Percentiles rank a stretch among this genome's conserved stretches.
Conservation (phyloP, 148 eudicot species). For the Oxyria digyna region DNA sequence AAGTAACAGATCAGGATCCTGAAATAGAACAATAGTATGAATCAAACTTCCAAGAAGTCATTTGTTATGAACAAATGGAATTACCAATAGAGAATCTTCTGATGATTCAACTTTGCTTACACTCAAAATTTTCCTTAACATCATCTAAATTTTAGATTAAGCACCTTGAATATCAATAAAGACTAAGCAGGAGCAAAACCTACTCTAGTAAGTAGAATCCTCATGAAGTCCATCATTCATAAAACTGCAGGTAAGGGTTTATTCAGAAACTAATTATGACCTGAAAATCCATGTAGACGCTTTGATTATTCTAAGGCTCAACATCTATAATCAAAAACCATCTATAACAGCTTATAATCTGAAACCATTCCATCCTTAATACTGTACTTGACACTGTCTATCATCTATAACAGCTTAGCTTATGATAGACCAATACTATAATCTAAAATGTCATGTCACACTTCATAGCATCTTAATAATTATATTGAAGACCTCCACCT, state of each 20-base stretch:
- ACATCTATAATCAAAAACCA: too few species aligned
- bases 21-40: constrained; percentile 15
- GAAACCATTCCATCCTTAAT: neutral
- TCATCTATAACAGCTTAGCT: neutral
- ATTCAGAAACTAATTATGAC: neutral
- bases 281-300: neutral
- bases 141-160: neutral
- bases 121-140: neutral
- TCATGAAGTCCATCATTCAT: neutral
- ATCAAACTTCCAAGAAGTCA: neutral
- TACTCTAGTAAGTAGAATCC: neutral
- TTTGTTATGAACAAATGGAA: neutral
- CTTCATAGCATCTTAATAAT: neutral
- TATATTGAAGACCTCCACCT: neutral
- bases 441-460: neutral
- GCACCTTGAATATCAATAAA: neutral
- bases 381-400: neutral
- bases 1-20: constrained; percentile 89
- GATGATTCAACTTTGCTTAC: neutral
- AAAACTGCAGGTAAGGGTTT: neutral
- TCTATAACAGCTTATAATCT: neutral
- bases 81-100: neutral
- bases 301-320: neutral
- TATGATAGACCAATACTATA: neutral
- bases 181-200: neutral